Conservation (phyloP, 2,329 filamentous ascomycete genomes). For the Cercospora citrullina region DNA sequence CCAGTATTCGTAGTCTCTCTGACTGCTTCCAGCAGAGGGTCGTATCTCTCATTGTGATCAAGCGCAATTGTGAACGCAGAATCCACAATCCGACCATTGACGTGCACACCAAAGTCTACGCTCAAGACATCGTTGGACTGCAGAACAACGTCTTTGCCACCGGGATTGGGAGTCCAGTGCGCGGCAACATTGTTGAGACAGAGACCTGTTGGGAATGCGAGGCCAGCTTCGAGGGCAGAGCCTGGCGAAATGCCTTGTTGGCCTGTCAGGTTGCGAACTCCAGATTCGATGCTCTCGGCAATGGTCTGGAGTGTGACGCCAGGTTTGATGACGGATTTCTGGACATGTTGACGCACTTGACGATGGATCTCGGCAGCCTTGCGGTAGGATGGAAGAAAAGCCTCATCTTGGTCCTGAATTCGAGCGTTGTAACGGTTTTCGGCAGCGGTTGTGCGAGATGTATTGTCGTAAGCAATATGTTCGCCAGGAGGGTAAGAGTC, state of each 20-base stretch:
- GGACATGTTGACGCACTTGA: constrained; percentile 80
- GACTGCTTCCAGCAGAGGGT: constrained; percentile 65
- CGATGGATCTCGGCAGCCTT: constrained; percentile 86
- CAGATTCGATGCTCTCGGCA: constrained; percentile 82
- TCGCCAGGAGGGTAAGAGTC: constrained; percentile 71
- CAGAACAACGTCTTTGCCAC: constrained; percentile 76
- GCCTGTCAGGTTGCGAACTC: constrained; percentile 73
- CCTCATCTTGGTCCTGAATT: constrained; percentile 61
- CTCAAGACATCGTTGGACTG: constrained; percentile 70
- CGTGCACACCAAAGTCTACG: constrained; percentile 70
- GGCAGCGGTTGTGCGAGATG: constrained; percentile 76
- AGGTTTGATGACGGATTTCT: constrained; percentile 73
- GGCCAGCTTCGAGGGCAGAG: constrained; percentile 73
- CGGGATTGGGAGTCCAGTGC: constrained; percentile 83
- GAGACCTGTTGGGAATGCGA: constrained; percentile 83
- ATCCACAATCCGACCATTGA: constrained; percentile 71
- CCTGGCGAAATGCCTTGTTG: constrained; percentile 76
- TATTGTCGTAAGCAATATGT: constrained; percentile 78
- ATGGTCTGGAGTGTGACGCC: constrained; percentile 79
- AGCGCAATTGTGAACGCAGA: constrained; percentile 70
- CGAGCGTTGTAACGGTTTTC: constrained; percentile 71
- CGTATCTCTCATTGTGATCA: constrained; percentile 59
- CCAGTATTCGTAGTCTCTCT: constrained; percentile 72
- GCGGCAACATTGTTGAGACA: constrained; percentile 83
- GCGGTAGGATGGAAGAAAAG: constrained; percentile 78